A percentile compares a stretch with the other conserved stretches of the same genome.
Conservation (phyloP, 768 basidiomycete genomes). For the Naganishia onofrii region DNA sequence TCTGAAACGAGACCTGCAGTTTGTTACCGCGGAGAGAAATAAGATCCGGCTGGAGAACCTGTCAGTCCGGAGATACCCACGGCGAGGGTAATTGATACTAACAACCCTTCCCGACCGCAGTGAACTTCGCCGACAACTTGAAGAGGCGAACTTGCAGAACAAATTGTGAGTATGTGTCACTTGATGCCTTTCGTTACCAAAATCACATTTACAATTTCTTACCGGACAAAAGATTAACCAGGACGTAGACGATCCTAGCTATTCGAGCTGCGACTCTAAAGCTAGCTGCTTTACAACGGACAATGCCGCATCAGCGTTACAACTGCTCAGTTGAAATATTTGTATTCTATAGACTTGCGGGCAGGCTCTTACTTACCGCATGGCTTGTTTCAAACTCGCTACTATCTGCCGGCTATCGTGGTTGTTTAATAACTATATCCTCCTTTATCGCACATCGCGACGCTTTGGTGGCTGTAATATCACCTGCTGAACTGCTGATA, state of each 20-base stretch:
- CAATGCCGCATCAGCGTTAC: neutral
- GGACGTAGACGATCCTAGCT: neutral
- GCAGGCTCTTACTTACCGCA: neutral
- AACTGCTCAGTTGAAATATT: neutral
- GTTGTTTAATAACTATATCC: too few relatives aligned
- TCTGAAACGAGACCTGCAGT: slow-evolving; percentile 67
- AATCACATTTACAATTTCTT: neutral
- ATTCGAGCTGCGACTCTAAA: neutral
- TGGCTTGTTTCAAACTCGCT: neutral
- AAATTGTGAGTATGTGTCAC: slow-evolving; percentile 63
- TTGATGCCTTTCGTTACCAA: neutral
- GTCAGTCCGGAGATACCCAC: slow-evolving; percentile 52
- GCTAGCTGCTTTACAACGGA: neutral
- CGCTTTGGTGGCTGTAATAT: too few relatives aligned
- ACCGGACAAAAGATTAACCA: neutral
- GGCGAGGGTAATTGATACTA: neutral
- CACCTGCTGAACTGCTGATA: too few relatives aligned
- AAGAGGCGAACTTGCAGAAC: slow-evolving; percentile 69
- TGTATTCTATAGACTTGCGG: neutral
- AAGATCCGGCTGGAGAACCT: slow-evolving; percentile 73
- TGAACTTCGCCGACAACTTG: slow-evolving; percentile 66
- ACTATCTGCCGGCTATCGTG: too few relatives aligned
- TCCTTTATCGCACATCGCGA: too few relatives aligned
- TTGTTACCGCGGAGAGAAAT: slow-evolving; percentile 74
- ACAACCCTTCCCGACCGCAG: slow-evolving; percentile 52